Evolutionary conservation across 495 filamentous ascomycete genomes (phyloP).

Genomic region (Neurospora cerealis): DNA sequence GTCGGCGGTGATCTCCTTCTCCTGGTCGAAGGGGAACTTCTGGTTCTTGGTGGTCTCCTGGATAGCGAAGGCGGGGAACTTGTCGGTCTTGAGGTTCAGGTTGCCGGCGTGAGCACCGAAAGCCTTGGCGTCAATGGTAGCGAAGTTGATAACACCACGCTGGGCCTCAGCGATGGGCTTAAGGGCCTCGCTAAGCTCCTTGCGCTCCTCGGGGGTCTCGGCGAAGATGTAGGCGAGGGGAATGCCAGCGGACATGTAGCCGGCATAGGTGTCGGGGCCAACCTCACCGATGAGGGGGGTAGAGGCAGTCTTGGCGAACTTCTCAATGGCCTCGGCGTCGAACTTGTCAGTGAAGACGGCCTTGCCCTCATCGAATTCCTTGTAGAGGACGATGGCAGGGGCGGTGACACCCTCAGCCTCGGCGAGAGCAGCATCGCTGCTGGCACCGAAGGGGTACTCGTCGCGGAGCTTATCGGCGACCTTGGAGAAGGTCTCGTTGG

Average conservation of each 20-base stretch:
- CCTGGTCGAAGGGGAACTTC: conserved; percentile 92
- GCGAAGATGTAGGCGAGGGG: conserved; percentile 98
- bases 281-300: conserved; percentile 93
- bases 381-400: conserved; percentile 90
- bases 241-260: conserved; percentile 91
- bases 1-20: conserved; percentile 65
- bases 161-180: conserved; percentile 60
- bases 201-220: conserved; percentile 83
- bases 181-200: conserved; percentile 54
- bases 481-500: conserved; percentile 67
- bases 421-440: conserved; percentile 71
- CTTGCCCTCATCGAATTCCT: conserved; percentile 97
- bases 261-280: conserved; percentile 92
- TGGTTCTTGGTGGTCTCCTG: conserved; percentile 92
- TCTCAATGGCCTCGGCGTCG: conserved; percentile 60
- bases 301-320: conserved; percentile 75
- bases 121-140: conserved; percentile 90
- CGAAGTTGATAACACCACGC: conserved; percentile 87
- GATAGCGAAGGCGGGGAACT: conserved; percentile 96
- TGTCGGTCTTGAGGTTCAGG: conserved; percentile 90
- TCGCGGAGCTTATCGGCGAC: conserved; percentile 82
- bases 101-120: conserved; percentile 95
- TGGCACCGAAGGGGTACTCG: conserved; percentile 83
- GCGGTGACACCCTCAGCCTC: conserved; percentile 80
- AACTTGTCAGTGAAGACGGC: conserved; percentile 70